Percentiles rank a stretch among this genome's conserved stretches.
phyloP scores from a whole-genome alignment of 2,329 filamentous ascomycete species.

The Colletotrichum orbiculare region DNA sequence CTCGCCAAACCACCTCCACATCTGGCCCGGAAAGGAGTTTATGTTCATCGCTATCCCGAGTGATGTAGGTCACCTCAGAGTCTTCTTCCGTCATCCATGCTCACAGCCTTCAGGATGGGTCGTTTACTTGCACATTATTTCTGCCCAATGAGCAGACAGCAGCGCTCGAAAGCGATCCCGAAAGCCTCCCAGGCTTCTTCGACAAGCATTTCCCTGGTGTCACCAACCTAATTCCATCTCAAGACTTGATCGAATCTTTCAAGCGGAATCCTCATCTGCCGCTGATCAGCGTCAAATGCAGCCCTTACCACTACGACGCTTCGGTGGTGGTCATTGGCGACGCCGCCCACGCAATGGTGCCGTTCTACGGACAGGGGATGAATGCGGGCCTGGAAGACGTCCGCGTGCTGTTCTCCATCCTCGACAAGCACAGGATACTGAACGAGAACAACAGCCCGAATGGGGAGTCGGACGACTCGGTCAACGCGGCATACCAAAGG shows the following conservation, averaged over 20 bases:
- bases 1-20: slow-evolving; percentile 93
- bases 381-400: slow-evolving; percentile 97
- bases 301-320: slow-evolving; percentile 82
- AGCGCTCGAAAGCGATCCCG: slow-evolving; percentile 71
- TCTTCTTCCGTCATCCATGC: background rate
- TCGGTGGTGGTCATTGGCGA: slow-evolving; percentile 90
- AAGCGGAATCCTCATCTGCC: slow-evolving; percentile 87
- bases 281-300: slow-evolving; percentile 92
- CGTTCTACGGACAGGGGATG: slow-evolving; percentile 98
- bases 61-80: slow-evolving; percentile 54
- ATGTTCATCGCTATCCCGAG: slow-evolving; percentile 99
- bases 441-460: slow-evolving; percentile 56
- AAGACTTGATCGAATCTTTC: slow-evolving; percentile 80
- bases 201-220: slow-evolving; percentile 88
- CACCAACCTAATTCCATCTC: slow-evolving; percentile 73
- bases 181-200: slow-evolving; percentile 78
- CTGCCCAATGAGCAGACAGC: slow-evolving; percentile 78
- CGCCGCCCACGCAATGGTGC: slow-evolving; percentile 96
- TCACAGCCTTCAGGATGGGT: slow-evolving; percentile 72
- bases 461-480: slow-evolving; percentile 53
- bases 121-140: slow-evolving; percentile 96
- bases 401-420: slow-evolving; percentile 82
- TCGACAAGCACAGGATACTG: slow-evolving; percentile 73
- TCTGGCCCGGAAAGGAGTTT: slow-evolving; percentile 92
- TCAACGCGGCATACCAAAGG: slow-evolving; percentile 68